Evolutionary conservation across 495 filamentous ascomycete species (phyloP).

Genomic region (Penicillium pancosmium): DNA sequence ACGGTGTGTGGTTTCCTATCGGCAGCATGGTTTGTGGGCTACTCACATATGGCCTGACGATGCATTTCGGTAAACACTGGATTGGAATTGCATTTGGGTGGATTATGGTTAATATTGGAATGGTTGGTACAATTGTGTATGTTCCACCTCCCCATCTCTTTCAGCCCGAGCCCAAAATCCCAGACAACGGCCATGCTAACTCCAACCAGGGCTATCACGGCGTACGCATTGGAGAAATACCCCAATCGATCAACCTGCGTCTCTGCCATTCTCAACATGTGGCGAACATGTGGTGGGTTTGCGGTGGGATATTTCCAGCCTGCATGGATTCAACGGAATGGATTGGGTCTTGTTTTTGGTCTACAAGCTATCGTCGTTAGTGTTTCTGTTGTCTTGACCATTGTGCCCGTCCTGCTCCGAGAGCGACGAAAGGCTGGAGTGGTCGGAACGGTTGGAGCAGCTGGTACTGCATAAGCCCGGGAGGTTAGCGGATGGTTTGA

Average conservation of each 20-base stretch:
- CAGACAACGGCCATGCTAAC: neutral
- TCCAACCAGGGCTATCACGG: constrained; percentile 35
- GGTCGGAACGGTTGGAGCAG: neutral
- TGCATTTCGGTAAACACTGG: constrained; percentile 41
- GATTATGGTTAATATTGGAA: constrained; percentile 43
- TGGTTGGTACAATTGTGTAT: constrained; percentile 42
- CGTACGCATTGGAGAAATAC: constrained; percentile 47
- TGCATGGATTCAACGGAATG: constrained; percentile 43
- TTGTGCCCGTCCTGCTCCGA: constrained; percentile 33
- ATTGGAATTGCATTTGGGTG: constrained; percentile 44
- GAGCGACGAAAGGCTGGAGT: constrained; percentile 8
- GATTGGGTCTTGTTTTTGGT: constrained; percentile 47
- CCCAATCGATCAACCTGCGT: constrained; percentile 44
- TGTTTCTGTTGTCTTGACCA: constrained; percentile 30
- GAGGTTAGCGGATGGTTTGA: too few species aligned
- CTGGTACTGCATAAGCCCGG: neutral
- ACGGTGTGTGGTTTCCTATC: constrained; percentile 41
- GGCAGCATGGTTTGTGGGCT: constrained; percentile 35
- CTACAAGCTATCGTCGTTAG: constrained; percentile 46
- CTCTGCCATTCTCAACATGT: constrained; percentile 46
- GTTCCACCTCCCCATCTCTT: constrained; percentile 1
- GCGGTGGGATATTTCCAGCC: constrained; percentile 51
- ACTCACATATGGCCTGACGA: constrained; percentile 38
- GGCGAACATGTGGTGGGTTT: constrained; percentile 50
- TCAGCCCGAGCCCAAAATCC: neutral